Evolutionary conservation across 805 yeast species (phyloP), one percentile per base, ranked within the genome.

Genomic region (Saccharomycopsis lassenensis): DNA sequence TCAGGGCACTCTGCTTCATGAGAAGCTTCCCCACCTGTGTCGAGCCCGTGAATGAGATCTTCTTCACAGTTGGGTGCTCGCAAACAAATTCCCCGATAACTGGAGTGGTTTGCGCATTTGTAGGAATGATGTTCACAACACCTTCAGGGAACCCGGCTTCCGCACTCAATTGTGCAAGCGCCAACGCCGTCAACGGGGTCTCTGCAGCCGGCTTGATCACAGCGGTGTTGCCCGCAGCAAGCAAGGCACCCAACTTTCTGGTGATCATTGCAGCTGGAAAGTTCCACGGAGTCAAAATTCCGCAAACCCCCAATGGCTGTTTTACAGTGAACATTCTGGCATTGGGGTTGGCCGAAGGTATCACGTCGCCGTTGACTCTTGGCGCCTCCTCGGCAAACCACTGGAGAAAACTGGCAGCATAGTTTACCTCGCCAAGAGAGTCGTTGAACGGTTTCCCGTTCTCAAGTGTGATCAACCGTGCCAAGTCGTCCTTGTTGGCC

Each of bases 321-420:
- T 73, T 69, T 41, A 73, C 46, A 4, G 84, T 63, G 37, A 76
- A 47, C 41, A 80, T 73, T 41, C 77, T 63, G 48, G 58, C 63
- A 18, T 58, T 46, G 1, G 68, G 53, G 41, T 58, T 61, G 35
- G 68, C 61, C 2, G 84, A 69, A n/a, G 69, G 67, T 37, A 80
- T 71, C 12, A 67, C 59, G 44, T 75, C 77, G n/a, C 89, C 91
- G 36, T 71, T 60, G 19, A 70, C 55, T 47, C 85, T 67, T 26
- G 85, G 81, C 5, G 89, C 89, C 47, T 75, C 82, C 54, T 80
- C 91, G 19, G 83, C 60, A 55, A 76, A 83, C 91, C 93, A 82
- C 48, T 77, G 80, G 53, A 77, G 74, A 52, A 75, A 81, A 12
- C 74, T 65, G 1, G 84, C 78, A 7, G 80, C 77, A 47, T 76